phyloP scores from a whole-genome alignment of 305 asterid species.

The Plantago coronopus region DNA sequence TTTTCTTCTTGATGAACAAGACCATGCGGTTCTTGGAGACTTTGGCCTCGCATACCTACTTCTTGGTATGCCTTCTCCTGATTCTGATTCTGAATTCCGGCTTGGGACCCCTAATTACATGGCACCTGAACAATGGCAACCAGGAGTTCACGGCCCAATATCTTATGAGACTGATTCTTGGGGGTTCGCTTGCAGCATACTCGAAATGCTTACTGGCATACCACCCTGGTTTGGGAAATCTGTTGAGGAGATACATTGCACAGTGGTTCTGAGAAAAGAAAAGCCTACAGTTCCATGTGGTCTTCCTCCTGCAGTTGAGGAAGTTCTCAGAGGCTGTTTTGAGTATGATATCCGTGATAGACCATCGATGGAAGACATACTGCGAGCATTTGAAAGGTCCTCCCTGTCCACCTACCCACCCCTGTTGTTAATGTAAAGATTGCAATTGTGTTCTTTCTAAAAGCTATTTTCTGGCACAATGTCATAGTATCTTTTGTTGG shows the following conservation, averaged over 20 bases:
- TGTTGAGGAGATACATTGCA: background rate
- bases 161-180: constrained; percentile 7
- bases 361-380: constrained; percentile 7
- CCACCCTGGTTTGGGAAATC: constrained; percentile 14
- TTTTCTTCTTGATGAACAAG: constrained; percentile 4
- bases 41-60: constrained; percentile 3
- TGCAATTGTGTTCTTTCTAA: background rate
- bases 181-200: constrained; percentile 9
- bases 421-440: too few relatives aligned
- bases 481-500: background rate
- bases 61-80: constrained; percentile 2
- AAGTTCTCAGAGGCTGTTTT: constrained; percentile 5
- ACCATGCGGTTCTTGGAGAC: constrained; percentile 10
- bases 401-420: too few relatives aligned
- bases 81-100: background rate
- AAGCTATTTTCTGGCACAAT: background rate
- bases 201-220: constrained; percentile 7
- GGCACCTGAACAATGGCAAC: constrained; percentile 13
- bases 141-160: constrained; percentile 7
- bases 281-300: constrained; percentile 9
- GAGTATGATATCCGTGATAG: constrained; percentile 4
- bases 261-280: constrained; percentile 6
- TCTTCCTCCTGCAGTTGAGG: constrained; percentile 13
- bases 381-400: constrained; percentile 8
- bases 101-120: constrained; percentile 13